Conservation (phyloP, 2,329 filamentous ascomycete species). For the Chaetomium sp. region DNA sequence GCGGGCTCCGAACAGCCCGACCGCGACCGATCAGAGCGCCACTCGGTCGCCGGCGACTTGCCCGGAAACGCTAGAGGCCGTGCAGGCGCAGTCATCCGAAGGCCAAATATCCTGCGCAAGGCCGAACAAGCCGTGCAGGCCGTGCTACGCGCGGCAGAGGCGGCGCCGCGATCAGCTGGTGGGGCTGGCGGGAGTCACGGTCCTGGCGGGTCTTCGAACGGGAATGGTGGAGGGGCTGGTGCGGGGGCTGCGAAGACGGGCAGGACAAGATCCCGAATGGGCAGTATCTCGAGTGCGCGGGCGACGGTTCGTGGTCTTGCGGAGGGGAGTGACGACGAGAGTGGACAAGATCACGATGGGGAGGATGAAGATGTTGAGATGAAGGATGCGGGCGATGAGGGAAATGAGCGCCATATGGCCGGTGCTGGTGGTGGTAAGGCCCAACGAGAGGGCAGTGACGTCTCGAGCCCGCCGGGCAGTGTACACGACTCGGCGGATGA, state of each 20-base stretch:
- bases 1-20: conserved; percentile 27
- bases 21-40: conserved; percentile 29
- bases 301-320: conserved; percentile 25
- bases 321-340: conserved; percentile 11
- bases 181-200: background rate
- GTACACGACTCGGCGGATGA: conserved; percentile 61
- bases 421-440: conserved; percentile 26
- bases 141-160: conserved; percentile 44
- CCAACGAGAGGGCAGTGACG: conserved; percentile 22
- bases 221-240: conserved; percentile 3
- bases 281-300: conserved; percentile 44
- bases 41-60: conserved; percentile 30
- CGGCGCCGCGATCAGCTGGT: conserved; percentile 36
- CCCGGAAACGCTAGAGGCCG: conserved; percentile 30
- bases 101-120: conserved; percentile 54
- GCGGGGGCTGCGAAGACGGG: conserved; percentile 13
- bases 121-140: conserved; percentile 54
- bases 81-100: conserved; percentile 34
- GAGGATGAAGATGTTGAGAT: conserved; percentile 41
- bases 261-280: conserved; percentile 41
- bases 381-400: conserved; percentile 39
- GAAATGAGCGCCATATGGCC: conserved; percentile 28
- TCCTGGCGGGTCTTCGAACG: no score
- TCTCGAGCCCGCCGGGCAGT: conserved; percentile 51
- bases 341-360: conserved; percentile 23